A percentile compares a stretch with the other conserved stretches of the same genome.
These are phyloP conservation scores for Bryoglossum gracile DNA, from an alignment of 495 filamentous ascomycete species.

Conservation along the genomic window DNA sequence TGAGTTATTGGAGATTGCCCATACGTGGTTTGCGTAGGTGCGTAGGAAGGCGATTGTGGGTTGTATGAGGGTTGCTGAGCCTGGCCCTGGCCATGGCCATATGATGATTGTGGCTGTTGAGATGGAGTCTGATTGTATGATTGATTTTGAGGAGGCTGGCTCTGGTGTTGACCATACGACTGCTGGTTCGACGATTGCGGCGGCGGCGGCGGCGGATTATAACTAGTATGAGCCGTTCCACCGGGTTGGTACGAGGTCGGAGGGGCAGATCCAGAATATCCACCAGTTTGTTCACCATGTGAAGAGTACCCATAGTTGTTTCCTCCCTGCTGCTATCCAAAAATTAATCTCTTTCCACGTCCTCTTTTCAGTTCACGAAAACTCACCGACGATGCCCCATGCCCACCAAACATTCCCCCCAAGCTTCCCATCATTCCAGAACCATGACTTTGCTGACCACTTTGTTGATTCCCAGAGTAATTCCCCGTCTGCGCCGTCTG, in stretches of 20 bases:
- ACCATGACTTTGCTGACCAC: conserved; percentile 14
- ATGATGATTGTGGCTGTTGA: conserved; percentile 1
- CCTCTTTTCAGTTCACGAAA: too few relatives aligned
- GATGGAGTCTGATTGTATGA: conserved; percentile 8
- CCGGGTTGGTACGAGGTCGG: conserved; percentile 40
- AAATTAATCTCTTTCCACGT: background rate
- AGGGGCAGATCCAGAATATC: conserved; percentile 43
- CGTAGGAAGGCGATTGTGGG: background rate
- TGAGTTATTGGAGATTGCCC: too few relatives aligned
- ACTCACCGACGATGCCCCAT: conserved; percentile 8
- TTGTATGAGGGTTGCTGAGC: background rate
- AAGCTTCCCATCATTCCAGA: conserved; percentile 5
- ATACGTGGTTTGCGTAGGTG: background rate
- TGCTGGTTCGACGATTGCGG: conserved; percentile 18
- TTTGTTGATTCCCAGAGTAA: conserved; percentile 14
- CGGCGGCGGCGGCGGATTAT: conserved; percentile 11
- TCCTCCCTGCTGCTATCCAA: conserved; percentile 3
- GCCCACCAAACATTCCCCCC: conserved; percentile 22
- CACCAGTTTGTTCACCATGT: conserved; percentile 31
- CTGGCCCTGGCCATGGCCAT: conserved; percentile 16
- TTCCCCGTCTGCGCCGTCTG: too few relatives aligned
- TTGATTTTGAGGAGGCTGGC: conserved; percentile 11
- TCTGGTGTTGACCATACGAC: conserved; percentile 19
- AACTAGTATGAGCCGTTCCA: conserved; percentile 11
- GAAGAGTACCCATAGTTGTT: conserved; percentile 41